phyloP scores from a whole-genome alignment of 2,329 filamentous ascomycete species.

The Pestalotiopsis sp. region DNA sequence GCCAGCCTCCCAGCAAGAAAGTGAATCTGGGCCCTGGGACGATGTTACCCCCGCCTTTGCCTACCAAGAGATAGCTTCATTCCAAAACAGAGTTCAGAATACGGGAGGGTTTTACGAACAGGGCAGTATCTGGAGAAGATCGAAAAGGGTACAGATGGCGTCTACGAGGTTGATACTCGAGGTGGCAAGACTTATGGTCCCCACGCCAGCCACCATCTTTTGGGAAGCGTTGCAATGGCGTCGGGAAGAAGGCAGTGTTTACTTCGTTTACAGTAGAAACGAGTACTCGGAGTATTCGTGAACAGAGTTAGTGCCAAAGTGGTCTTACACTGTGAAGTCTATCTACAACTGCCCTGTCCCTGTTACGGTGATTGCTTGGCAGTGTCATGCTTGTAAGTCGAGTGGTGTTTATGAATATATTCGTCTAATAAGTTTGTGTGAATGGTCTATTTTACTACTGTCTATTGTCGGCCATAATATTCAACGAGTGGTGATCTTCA shows the following conservation, averaged over 20 bases:
- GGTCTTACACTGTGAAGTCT: too few relatives aligned
- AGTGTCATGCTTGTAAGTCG: too few relatives aligned
- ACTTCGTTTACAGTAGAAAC: too few relatives aligned
- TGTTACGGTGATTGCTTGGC: too few relatives aligned
- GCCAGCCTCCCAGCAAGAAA: constrained; percentile 74
- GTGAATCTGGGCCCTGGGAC: constrained; percentile 65
- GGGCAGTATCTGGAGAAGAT: background rate
- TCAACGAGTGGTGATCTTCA: too few relatives aligned
- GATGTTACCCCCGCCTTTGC: constrained; percentile 36
- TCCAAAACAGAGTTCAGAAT: background rate
- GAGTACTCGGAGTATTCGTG: too few relatives aligned
- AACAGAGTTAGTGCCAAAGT: too few relatives aligned
- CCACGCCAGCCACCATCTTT: background rate
- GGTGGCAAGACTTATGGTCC: background rate
- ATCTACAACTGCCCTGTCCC: too few relatives aligned
- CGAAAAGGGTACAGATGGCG: background rate
- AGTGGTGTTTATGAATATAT: too few relatives aligned
- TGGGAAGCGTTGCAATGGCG: background rate
- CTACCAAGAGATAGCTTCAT: constrained; percentile 26
- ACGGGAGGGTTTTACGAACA: constrained; percentile 11
- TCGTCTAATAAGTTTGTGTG: too few relatives aligned
- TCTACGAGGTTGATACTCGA: background rate
- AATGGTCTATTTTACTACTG: too few relatives aligned
- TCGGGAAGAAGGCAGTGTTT: background rate
- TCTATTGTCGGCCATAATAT: too few relatives aligned